Evolutionary conservation across 2,329 filamentous ascomycete species (phyloP).

Genomic region (Claviceps africana): DNA sequence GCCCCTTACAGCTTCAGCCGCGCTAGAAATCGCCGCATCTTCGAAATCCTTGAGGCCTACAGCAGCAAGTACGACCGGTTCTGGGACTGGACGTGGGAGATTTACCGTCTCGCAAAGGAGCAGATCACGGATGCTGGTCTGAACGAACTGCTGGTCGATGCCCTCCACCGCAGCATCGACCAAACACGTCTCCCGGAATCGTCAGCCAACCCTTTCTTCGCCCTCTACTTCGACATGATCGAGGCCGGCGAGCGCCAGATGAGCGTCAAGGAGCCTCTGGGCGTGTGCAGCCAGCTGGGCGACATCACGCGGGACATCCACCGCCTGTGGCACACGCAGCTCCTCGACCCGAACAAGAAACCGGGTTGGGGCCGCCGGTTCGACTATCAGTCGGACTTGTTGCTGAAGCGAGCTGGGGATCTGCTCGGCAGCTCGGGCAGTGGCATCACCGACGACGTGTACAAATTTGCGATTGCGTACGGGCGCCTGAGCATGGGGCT

Average conservation of each 20-base stretch:
- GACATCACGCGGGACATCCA: background rate
- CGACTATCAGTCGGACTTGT: slow-evolving; percentile 1
- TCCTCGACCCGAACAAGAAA: slow-evolving; percentile 1
- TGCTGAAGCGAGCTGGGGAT: slow-evolving; percentile 4
- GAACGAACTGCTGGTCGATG: slow-evolving; percentile 3
- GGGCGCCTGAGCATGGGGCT: slow-evolving; percentile 5
- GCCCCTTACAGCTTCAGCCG: slow-evolving; percentile 6
- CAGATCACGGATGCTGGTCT: slow-evolving; percentile 6
- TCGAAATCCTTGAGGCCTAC: slow-evolving; percentile 5
- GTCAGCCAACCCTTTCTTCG: background rate
- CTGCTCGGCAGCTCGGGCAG: background rate
- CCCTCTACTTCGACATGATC: slow-evolving; percentile 4
- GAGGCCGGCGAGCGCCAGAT: background rate
- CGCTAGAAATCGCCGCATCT: slow-evolving; percentile 6
- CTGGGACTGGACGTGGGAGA: slow-evolving; percentile 7
- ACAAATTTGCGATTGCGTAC: slow-evolving; percentile 6
- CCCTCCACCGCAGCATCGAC: background rate
- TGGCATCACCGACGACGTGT: slow-evolving; percentile 3
- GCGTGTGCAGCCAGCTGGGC: slow-evolving; percentile 1
- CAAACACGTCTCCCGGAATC: background rate
- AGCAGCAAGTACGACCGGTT: background rate
- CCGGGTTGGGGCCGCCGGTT: slow-evolving; percentile 6
- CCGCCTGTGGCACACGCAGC: slow-evolving; percentile 5
- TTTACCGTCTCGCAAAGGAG: slow-evolving; percentile 1
- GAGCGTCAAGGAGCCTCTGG: background rate